These are phyloP conservation scores for Magnolia officinalis DNA, from an alignment of 164 flowering plant species.

Conservation along the genomic window DNA sequence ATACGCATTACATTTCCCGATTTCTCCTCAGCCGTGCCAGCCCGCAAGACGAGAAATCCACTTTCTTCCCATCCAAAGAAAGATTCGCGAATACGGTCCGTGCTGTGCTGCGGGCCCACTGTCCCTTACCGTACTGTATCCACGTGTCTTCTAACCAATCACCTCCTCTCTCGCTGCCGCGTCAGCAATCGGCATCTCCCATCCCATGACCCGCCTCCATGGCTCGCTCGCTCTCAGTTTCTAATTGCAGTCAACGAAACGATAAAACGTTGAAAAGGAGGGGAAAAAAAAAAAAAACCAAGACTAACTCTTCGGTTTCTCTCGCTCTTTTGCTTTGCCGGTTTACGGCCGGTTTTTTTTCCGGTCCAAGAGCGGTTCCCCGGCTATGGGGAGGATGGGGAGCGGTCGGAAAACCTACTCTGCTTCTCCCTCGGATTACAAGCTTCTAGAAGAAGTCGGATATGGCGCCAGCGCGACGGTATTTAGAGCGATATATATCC, in stretches of 20 bases:
- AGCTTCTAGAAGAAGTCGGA: slow-evolving; percentile 88
- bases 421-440: slow-evolving; percentile 59
- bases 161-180: neutral
- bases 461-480: slow-evolving; percentile 92
- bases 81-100: neutral
- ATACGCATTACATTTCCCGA: neutral
- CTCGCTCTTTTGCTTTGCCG: neutral
- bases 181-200: neutral
- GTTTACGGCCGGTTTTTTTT: neutral
- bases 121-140: neutral
- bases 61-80: neutral
- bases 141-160: slow-evolving; percentile 7
- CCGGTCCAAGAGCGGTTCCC: neutral
- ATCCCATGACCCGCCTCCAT: neutral
- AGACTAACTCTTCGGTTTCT: neutral
- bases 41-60: neutral
- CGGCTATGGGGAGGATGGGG: slow-evolving; percentile 49
- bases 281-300: too few species aligned
- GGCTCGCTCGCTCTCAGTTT: neutral
- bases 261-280: neutral
- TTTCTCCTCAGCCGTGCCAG: neutral
- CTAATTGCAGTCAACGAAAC: slow-evolving; percentile 37
- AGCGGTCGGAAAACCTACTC: slow-evolving; percentile 42
- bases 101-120: neutral
- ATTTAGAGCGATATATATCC: slow-evolving; percentile 84